Conservation (phyloP, 2,329 filamentous ascomycete genomes). For the Sarocladium strictum region DNA sequence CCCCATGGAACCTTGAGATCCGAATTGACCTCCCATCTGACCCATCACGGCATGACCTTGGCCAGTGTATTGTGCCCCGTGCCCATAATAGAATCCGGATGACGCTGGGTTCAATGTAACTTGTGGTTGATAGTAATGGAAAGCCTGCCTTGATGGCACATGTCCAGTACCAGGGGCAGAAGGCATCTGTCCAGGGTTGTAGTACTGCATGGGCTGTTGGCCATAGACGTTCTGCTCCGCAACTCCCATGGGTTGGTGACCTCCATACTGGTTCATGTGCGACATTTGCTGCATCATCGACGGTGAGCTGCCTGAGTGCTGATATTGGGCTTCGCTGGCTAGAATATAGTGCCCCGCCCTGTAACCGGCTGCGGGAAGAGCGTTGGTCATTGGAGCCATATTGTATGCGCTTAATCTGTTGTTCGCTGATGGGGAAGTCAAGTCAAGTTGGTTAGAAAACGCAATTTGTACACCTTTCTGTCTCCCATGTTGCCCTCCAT, state of each 20-base stretch:
- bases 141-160: conserved; percentile 30
- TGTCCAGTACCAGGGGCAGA: conserved; percentile 28
- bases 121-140: conserved; percentile 39
- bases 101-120: conserved; percentile 37
- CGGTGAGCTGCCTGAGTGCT: conserved; percentile 26
- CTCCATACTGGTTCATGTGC: conserved; percentile 35
- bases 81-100: conserved; percentile 39
- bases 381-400: conserved; percentile 38
- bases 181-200: conserved; percentile 31
- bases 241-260: conserved; percentile 31
- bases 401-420: conserved; percentile 31
- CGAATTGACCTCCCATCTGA: background rate
- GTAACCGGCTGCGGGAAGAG: conserved; percentile 36
- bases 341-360: conserved; percentile 31
- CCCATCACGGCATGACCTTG: background rate
- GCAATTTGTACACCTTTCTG: background rate
- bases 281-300: conserved; percentile 31
- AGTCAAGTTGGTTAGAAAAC: conserved; percentile 1
- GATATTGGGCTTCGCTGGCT: conserved; percentile 27
- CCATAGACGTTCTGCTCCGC: conserved; percentile 41
- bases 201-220: conserved; percentile 39
- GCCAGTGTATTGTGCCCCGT: conserved; percentile 28
- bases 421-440: background rate
- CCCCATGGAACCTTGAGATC: background rate
- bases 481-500: background rate